Percentiles rank a stretch among this genome's conserved stretches.
phyloP scores from a whole-genome alignment of 306 rosid species.

The Mimosa pudica region DNA sequence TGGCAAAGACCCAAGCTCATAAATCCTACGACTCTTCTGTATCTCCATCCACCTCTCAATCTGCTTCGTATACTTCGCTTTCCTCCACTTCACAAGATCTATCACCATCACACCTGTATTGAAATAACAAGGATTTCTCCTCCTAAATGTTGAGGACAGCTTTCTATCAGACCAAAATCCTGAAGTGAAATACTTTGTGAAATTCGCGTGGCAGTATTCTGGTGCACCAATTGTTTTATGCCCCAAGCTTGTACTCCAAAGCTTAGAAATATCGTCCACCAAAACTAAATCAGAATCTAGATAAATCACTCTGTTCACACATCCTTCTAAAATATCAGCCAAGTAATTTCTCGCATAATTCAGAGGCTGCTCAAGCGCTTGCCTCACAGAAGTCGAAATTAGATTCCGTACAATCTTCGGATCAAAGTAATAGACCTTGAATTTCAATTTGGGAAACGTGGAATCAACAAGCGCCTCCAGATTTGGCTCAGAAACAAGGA shows the following conservation, averaged over 20 bases:
- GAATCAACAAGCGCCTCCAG: constrained; percentile 60
- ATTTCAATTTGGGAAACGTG: constrained; percentile 65
- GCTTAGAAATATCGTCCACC: constrained; percentile 62
- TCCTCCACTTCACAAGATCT: constrained; percentile 74
- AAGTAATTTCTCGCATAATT: constrained; percentile 80
- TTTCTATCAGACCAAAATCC: constrained; percentile 56
- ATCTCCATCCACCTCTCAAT: constrained; percentile 82
- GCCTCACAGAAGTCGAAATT: constrained; percentile 76
- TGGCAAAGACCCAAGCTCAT: constrained; percentile 75
- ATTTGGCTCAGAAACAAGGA: constrained; percentile 59
- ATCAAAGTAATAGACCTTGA: constrained; percentile 71
- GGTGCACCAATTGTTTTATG: constrained; percentile 66
- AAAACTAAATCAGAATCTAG: constrained; percentile 75
- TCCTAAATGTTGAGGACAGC: constrained; percentile 39
- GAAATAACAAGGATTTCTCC: constrained; percentile 66
- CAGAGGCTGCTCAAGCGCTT: constrained; percentile 75
- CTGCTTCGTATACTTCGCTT: constrained; percentile 44
- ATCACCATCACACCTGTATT: constrained; percentile 89
- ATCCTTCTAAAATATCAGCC: constrained; percentile 60
- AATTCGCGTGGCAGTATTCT: constrained; percentile 80
- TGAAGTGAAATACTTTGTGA: constrained; percentile 65
- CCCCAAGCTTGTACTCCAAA: constrained; percentile 58
- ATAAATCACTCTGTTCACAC: constrained; percentile 67
- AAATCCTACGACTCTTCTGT: constrained; percentile 69
- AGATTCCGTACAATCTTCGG: constrained; percentile 54